Evolutionary conservation across 257 asterid genomes (phyloP), one percentile per base, ranked within the genome.

Genomic region (Oldenlandia corymbosa): DNA sequence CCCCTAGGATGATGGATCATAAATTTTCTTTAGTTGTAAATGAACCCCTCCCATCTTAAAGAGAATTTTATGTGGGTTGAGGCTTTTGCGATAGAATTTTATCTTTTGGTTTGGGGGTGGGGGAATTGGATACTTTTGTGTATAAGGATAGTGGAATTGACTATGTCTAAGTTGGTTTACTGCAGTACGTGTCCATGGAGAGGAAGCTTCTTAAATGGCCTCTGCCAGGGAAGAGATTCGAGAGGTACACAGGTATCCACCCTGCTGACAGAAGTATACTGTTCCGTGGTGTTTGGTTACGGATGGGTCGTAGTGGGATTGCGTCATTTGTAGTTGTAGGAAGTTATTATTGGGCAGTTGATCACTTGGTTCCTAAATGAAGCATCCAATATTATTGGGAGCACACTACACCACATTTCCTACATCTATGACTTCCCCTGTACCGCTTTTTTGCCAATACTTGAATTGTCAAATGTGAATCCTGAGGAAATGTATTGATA

Each of bases 241-340:
- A 93, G 82, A 81, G 90, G 87, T 80, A 82, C 65, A 75, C 87
- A 5, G 99, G 99, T 63, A 83, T 90, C 75, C 90, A 90, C 67
- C 97, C 97, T 3, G 75, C 92, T 45, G 99, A 93, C 71, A 75
- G 89, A 66, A 90, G 82, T 64, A 68, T 93, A 67, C 78, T 93
- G 66, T 69, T 62, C 69, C 80, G 79, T 42, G 99, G 96, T 54
- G 52, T 90, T 55, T 78, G 86, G 80, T 72, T 84, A 78, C 75
- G 95, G 72, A 85, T 90, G 94, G 95, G 91, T 68, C 88, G 96
- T 65, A 81, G 84, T 70, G 96, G 99, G 72, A 41, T 87, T 50
- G 85, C 94, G 27, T 87, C 97, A 27, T 81, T 85, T 67, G 61
- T 81, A 69, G 31, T 88, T 7, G 95, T 90, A 7, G 95, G 99